Evolutionary conservation across 495 filamentous ascomycete species (phyloP), one percentile per base, ranked within the genome.

Genomic region (Annulohypoxylon moriforme): DNA sequence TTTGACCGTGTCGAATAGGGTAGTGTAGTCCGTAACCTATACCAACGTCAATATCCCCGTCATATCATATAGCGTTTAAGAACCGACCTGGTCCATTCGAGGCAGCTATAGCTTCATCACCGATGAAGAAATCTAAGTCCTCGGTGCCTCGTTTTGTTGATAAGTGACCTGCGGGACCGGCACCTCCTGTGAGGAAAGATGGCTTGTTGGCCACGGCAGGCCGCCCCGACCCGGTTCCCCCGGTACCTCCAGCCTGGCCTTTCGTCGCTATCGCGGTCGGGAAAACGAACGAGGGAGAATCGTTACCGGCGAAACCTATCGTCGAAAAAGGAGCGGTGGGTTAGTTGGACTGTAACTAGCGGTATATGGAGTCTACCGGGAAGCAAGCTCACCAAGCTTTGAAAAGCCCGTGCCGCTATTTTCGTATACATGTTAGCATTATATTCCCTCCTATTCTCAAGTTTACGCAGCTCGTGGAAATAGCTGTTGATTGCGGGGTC

Each of bases 261-360:
- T 97, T 98, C 65, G 93, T 98, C 73, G 96, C 95, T 83, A 98
- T 99, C 77, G 96, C 96, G 38, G 96, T 99, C 18, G 96, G 96
- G 82, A 99, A 98, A 71, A 99, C 96, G 85, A 98, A 99, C 55
- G 96, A 99, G 33, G 96, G 96, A 71, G 96, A 97, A 79, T 99
- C 96, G 82, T 99, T 99, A 83, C 96, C 96, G 80, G 96, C 96
- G 82, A 99, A 99, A 80, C 96, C 96, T 98, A 75, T 63, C 33
- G 40, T 63, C 11, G 65, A 13, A 11, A 46, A 31, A 66, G 60
- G 25, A 40, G 65, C 71, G 68, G 64, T 68, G 65, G 60, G 65
- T 80, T 71, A 80, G 72, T 65, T 25, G 55, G 55, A 50, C 40
- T 5, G 24, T 18, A 36, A n/a, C 10, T 50, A 25, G 64, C 46